Conservation (phyloP, 1,139 yeast genomes). For the Hansenula anomala region DNA sequence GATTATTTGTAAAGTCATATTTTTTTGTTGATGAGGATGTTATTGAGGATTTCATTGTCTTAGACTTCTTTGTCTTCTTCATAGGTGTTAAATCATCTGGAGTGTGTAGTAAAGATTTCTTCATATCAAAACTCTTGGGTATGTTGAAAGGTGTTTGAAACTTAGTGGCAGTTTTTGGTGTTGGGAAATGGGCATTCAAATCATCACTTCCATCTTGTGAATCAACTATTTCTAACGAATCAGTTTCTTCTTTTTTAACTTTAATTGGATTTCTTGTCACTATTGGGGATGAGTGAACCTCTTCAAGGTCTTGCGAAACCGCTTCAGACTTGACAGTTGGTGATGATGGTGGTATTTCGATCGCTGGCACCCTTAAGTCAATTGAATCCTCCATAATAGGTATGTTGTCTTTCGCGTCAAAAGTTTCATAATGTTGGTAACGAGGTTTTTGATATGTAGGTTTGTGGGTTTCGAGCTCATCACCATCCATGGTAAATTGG, state of each 20-base stretch:
- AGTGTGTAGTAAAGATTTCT: slow-evolving; percentile 6
- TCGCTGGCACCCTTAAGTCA: slow-evolving; percentile 5
- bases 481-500: slow-evolving; percentile 1
- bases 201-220: slow-evolving; percentile 7
- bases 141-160: slow-evolving; percentile 1
- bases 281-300: slow-evolving; percentile 3
- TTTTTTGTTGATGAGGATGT: too few species aligned
- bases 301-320: background rate
- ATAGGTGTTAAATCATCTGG: slow-evolving; percentile 17
- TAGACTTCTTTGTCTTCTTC: slow-evolving; percentile 6
- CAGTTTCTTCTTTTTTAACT: slow-evolving; percentile 2
- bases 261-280: background rate
- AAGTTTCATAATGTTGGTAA: background rate
- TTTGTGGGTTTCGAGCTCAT: background rate
- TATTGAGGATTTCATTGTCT: slow-evolving; percentile 6
- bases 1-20: slow-evolving; percentile 16
- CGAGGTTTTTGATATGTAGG: too few species aligned
- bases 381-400: slow-evolving; percentile 7
- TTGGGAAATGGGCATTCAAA: slow-evolving; percentile 8
- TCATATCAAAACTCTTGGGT: background rate
- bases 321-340: background rate
- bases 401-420: background rate
- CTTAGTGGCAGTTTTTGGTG: slow-evolving; percentile 16
- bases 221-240: slow-evolving; percentile 5
- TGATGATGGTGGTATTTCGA: slow-evolving; percentile 10